Base-by-base conservation (phyloP, 176 grass and related monocot genomes). In the Areca catechu region DNA sequence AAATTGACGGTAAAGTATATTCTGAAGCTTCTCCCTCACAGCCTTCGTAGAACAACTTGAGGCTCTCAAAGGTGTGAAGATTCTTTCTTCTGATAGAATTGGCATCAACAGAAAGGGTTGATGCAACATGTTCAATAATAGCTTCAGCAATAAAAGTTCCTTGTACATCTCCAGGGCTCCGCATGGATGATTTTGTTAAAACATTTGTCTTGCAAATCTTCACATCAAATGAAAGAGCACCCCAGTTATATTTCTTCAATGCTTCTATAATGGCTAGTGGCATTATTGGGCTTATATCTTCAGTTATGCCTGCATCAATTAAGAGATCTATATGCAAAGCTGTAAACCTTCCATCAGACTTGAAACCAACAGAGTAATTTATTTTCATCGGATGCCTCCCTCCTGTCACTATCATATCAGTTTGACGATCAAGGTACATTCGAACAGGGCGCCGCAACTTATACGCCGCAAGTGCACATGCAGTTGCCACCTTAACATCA, bases 331-430 rank as follows among this genome's bases (percentile, higher is more conserved):
- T 20, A 74, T 96, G 86, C 60, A 96, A 78, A 52, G 83, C 86
- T 77, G 91, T 96, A 71, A 96, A 82, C 61, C 77, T 90, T 49
- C 91, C 83, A 79, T 96, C 77, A 61, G 74, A 66, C 70, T 77
- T 90, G 65, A 96, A 96, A 58, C 91, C 91, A 4, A 96, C 84
- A 4, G 86, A 84, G 65, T 96, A 96, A 60, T 69, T 79, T 76
- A 90, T 83, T 76, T 96, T 90, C 91, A 96, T 96, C 10, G 91
- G 91, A 96, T 96, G 91, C 71, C 91, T 74, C 10, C 91, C 91
- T 66, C 91, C 91, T 24, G 65, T 65, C 66, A 96, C 84, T 74
- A 96, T 76, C 71, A 96, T 90, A 69, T 90, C 91, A 65, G 86
- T 96, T 53, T 87, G 86, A 28, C 91, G 86, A 50, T 96, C 91